Conservation (phyloP, 805 yeast species). For the Yamadazyma scolyti region DNA sequence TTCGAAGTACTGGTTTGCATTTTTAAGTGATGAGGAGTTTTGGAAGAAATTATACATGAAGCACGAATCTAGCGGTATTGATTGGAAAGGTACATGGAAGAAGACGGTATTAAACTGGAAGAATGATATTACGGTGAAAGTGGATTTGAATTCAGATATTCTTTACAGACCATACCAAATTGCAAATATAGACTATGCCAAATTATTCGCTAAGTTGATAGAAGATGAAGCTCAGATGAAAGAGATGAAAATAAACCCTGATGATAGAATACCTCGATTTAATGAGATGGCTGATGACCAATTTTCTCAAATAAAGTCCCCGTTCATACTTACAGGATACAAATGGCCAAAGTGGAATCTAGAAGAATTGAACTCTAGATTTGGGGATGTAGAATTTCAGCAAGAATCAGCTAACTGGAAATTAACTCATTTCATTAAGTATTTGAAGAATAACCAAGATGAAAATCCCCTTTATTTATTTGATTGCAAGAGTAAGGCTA, state of each 20-base stretch:
- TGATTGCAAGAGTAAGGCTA: constrained; percentile 75
- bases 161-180: constrained; percentile 82
- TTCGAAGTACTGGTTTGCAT: constrained; percentile 70
- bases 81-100: constrained; percentile 85
- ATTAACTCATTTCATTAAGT: constrained; percentile 55
- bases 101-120: constrained; percentile 47
- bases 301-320: constrained; percentile 53
- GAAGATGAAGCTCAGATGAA: constrained; percentile 39
- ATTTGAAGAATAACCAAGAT: constrained; percentile 60
- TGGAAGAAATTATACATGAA: constrained; percentile 64
- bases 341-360: constrained; percentile 72
- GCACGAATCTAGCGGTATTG: constrained; percentile 5
- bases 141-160: constrained; percentile 62
- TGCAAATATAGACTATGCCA: constrained; percentile 60
- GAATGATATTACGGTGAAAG: constrained; percentile 43
- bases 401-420: constrained; percentile 88
- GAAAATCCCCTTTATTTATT: constrained; percentile 84
- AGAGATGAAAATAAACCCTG: constrained; percentile 14
- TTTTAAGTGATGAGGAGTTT: constrained; percentile 68
- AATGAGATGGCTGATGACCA: constrained; percentile 44
- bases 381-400: constrained; percentile 61
- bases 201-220: constrained; percentile 46
- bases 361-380: constrained; percentile 44
- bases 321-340: constrained; percentile 54
- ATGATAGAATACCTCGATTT: constrained; percentile 51